Evolutionary conservation across 331 rosid genomes (phyloP).

Genomic region (Stylosanthes scabra): DNA sequence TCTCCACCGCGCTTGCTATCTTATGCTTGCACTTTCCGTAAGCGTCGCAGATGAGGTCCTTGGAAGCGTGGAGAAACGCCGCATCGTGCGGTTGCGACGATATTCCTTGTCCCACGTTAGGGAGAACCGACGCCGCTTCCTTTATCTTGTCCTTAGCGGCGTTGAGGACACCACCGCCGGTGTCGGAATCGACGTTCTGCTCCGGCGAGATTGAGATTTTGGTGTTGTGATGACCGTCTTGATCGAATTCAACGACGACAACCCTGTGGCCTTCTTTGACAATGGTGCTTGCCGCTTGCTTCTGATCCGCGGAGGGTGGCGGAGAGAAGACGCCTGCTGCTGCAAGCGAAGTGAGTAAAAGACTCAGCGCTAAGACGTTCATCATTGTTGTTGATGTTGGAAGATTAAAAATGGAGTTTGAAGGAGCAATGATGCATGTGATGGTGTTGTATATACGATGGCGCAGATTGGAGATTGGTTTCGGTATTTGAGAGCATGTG

Average conservation of each 20-base stretch:
- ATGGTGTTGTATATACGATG: too few species aligned
- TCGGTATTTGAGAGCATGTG: not conserved
- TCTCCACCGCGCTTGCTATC: constrained; percentile 54
- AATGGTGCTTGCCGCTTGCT: constrained; percentile 42
- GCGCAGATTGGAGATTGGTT: not conserved
- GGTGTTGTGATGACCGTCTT: constrained; percentile 57
- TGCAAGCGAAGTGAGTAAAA: constrained; percentile 52
- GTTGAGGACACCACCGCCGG: not conserved
- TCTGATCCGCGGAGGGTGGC: not conserved
- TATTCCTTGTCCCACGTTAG: constrained; percentile 47
- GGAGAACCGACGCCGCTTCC: constrained; percentile 50
- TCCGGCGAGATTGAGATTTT: constrained; percentile 63
- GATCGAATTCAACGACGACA: constrained; percentile 69
- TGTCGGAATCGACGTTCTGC: not conserved
- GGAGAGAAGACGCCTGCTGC: constrained; percentile 59
- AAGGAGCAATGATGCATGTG: not conserved
- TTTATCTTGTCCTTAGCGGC: constrained; percentile 40
- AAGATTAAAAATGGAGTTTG: not conserved
- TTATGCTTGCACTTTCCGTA: constrained; percentile 70
- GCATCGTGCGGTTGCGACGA: constrained; percentile 6
- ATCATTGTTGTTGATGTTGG: constrained; percentile 40
- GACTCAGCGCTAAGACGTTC: constrained; percentile 52
- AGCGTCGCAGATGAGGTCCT: constrained; percentile 70
- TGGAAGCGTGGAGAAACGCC: constrained; percentile 23
- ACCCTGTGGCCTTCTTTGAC: constrained; percentile 65